Base-by-base conservation (phyloP, 768 basidiomycete genomes). In the Floccularia luteovirens region DNA sequence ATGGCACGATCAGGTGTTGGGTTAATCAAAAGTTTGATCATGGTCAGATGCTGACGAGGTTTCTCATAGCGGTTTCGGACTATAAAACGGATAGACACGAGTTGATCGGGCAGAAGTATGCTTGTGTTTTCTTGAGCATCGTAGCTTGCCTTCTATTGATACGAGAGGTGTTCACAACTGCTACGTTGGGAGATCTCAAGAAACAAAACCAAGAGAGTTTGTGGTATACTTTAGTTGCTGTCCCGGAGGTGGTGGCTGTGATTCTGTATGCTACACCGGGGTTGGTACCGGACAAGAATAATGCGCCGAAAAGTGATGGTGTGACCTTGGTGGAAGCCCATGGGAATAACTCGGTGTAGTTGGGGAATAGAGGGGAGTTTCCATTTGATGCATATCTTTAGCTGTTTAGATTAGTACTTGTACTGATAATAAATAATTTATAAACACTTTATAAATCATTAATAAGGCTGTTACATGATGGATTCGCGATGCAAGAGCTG, bases 191-290 rank as follows among this genome's bases (percentile, higher is more conserved):
- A 17, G 46, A 64, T 24, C 24, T 43, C 3, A 14, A 28, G 1
- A 57, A 48, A 28, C 51, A 58, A 38, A 49, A 54, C 17, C 49
- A 60, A 14, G 70, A 72, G 39, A 51, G 46, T 17, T 46, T 58
- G 3, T 70, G 68, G 67, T 70, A 70, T 41, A 66, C 69, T 1
- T 45, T 72, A 2, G 47, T 62, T 3, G 64, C 62, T 1, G 37
- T 65, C 3, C 59, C 68, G 1, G 70, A 70, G 45, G 39, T 67
- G 19, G 42, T 69, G 11, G 61, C 61, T 1, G 63, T 70, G 2
- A 12, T 52, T 0, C 45, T 64, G 20, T 67, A 60, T 34, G 44
- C 57, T 6, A 48, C 48, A 2, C 64, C 67, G 0, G 64, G 60
- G 0, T 42, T 70, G 3, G 55, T 67, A 1, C 64, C 60, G 21